Percentiles rank a stretch among this genome's conserved stretches.
These are phyloP conservation scores for Trichoderma sp. DNA, from an alignment of 2,329 filamentous ascomycete genomes.

Conservation along the genomic window DNA sequence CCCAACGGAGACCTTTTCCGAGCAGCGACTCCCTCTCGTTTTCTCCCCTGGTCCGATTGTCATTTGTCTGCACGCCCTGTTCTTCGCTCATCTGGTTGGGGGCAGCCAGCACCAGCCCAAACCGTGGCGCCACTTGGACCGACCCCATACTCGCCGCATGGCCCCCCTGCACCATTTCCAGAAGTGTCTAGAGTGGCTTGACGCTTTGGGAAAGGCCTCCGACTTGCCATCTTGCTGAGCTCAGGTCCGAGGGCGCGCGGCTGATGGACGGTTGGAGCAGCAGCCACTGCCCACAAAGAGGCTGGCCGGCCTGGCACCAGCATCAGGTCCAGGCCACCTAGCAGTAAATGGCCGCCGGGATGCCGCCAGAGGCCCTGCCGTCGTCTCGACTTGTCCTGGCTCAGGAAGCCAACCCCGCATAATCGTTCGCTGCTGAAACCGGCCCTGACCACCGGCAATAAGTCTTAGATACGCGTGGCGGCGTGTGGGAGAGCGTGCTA, in stretches of 20 bases:
- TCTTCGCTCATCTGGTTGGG: constrained; percentile 22
- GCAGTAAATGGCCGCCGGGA: constrained; percentile 14
- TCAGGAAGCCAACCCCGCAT: constrained; percentile 28
- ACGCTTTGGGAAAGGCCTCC: constrained; percentile 27
- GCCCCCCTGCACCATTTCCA: constrained; percentile 26
- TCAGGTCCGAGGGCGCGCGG: constrained; percentile 25
- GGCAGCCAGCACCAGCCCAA: constrained; percentile 23
- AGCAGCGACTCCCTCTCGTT: constrained; percentile 9
- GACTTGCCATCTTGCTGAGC: constrained; percentile 25
- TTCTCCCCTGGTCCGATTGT: constrained; percentile 22
- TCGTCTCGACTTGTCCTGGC: background rate
- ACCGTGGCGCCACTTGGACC: constrained; percentile 27
- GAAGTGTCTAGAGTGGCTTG: constrained; percentile 13
- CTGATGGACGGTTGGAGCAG: constrained; percentile 11
- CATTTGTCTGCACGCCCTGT: constrained; percentile 24
- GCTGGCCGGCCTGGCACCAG: constrained; percentile 13
- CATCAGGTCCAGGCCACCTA: constrained; percentile 9
- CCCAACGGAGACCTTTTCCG: constrained; percentile 27
- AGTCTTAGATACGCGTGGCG: constrained; percentile 23
- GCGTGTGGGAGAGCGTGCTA: constrained; percentile 8
- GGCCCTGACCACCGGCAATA: constrained; percentile 25
- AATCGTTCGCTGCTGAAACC: constrained; percentile 25
- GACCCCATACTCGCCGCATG: constrained; percentile 28
- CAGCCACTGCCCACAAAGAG: constrained; percentile 14
- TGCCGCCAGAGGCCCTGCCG: constrained; percentile 10